Evolutionary conservation across 495 filamentous ascomycete genomes (phyloP).

Genomic region (Annulohypoxylon bovei): DNA sequence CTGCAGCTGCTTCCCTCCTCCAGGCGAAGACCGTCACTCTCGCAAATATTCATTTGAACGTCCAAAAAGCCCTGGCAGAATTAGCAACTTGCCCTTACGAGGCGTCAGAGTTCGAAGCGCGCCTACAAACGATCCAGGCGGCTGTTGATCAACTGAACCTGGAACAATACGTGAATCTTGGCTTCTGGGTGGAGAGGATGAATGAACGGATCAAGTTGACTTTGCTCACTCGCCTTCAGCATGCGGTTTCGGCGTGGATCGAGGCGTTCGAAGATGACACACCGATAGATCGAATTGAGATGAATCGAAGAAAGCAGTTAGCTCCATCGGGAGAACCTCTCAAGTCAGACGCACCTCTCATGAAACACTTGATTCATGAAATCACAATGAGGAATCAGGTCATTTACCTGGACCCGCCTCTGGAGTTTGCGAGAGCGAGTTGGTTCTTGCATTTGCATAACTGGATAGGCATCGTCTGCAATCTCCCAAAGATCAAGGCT

Average conservation of each 20-base stretch:
- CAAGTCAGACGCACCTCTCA: conserved; percentile 62
- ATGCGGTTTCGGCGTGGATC: conserved; percentile 86
- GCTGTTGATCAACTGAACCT: conserved; percentile 95
- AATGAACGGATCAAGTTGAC: conserved; percentile 84
- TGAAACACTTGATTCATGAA: conserved; percentile 82
- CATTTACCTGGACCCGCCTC: conserved; percentile 91
- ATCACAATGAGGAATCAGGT: conserved; percentile 96
- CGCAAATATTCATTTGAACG: conserved; percentile 78
- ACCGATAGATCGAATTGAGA: conserved; percentile 56
- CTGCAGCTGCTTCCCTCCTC: conserved; percentile 80
- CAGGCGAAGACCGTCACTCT: conserved; percentile 86
- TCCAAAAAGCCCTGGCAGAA: conserved; percentile 83
- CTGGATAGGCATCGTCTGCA: conserved; percentile 93
- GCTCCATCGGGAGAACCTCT: conserved; percentile 49
- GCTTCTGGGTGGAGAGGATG: conserved; percentile 84
- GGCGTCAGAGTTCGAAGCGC: conserved; percentile 74
- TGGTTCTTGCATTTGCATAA: conserved; percentile 93
- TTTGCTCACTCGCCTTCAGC: conserved; percentile 77
- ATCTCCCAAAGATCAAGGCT: conserved; percentile 89
- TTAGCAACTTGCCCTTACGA: conserved; percentile 89
- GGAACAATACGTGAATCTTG: conserved; percentile 92
- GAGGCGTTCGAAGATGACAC: conserved; percentile 76
- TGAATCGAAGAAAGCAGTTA: conserved; percentile 51
- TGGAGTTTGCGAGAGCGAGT: conserved; percentile 89
- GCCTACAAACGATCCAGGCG: conserved; percentile 84